Evolutionary conservation across 768 basidiomycete genomes (phyloP), one percentile per base, ranked within the genome.

Genomic region (Nidularia sp.): DNA sequence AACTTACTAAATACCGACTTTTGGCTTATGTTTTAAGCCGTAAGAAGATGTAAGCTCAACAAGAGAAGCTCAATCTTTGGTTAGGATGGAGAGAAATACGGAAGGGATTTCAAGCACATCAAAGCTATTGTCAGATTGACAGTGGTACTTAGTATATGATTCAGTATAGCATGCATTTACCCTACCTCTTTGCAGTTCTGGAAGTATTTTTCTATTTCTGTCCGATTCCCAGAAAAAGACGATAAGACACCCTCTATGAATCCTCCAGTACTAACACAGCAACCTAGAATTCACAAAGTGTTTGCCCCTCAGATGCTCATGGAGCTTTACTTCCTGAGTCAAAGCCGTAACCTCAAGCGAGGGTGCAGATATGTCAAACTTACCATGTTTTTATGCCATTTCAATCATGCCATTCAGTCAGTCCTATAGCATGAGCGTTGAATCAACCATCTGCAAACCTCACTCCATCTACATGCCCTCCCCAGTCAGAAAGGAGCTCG

Each of bases 401-500:
- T 75, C 68, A 46, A 77, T 74, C 52, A 76, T 53, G 7, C 56
- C 66, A 29, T 52, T 63, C 52, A 77, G 56, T 47, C 65, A 57
- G 6, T 70, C 68, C 56, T 68, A 64, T 0, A 74, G 76, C 68
- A 77, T 72, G 45, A 74, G 64, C 41, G 68, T 66, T 66, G 54
- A 75, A 75, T 0, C 67, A 68, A 9, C 75, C 75, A 4, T 73
- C 73, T 1, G 73, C 74, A 49, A 75, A 76, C 57, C 78, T 76
- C 47, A 77, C 60, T 0, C 75, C 70, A 51, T 78, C 76, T 22
- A 74, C 71, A 54, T 67, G 73, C 44, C 69, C 66, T 5, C 72
- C 68, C 71, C 74, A 73, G 51, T 74, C 70, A 46, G 62, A 62
- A 3, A 75, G 66, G 1, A 74, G 55, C 45, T 77, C 73, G 39